Conservation (phyloP, 1,139 yeast species). For the Taphrina sp. region DNA sequence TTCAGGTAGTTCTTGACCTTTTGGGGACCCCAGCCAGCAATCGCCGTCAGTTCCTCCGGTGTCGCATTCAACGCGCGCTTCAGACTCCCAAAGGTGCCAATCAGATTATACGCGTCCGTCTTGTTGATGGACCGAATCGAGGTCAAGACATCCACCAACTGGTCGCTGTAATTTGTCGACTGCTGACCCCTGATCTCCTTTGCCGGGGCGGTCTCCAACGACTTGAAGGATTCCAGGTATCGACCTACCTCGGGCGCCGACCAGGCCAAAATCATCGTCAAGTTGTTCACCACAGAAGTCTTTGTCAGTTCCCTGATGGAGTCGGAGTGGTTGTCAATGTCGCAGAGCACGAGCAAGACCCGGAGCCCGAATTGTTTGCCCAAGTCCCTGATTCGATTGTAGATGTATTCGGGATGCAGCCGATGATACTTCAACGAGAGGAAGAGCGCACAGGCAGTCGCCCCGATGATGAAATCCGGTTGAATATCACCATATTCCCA, state of each 20-base stretch:
- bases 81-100: constrained; percentile 56
- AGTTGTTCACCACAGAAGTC: constrained; percentile 66
- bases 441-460: constrained; percentile 66
- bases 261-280: constrained; percentile 76
- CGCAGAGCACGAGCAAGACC: constrained; percentile 70
- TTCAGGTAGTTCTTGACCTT: constrained; percentile 51
- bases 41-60: constrained; percentile 42
- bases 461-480: constrained; percentile 64
- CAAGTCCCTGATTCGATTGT: constrained; percentile 62
- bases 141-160: constrained; percentile 54
- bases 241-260: constrained; percentile 82
- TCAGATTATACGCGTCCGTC: constrained; percentile 57
- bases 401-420: constrained; percentile 81
- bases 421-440: constrained; percentile 73
- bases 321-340: constrained; percentile 71
- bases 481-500: constrained; percentile 53
- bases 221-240: constrained; percentile 52
- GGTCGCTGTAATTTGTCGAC: constrained; percentile 52
- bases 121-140: constrained; percentile 57
- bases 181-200: constrained; percentile 50
- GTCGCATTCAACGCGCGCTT: constrained; percentile 51
- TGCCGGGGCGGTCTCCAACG: constrained; percentile 43
- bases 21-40: constrained; percentile 59
- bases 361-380: constrained; percentile 54
- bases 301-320: constrained; percentile 67